Conservation (phyloP, 306 rosid genomes). For the Inga oerstediana region DNA sequence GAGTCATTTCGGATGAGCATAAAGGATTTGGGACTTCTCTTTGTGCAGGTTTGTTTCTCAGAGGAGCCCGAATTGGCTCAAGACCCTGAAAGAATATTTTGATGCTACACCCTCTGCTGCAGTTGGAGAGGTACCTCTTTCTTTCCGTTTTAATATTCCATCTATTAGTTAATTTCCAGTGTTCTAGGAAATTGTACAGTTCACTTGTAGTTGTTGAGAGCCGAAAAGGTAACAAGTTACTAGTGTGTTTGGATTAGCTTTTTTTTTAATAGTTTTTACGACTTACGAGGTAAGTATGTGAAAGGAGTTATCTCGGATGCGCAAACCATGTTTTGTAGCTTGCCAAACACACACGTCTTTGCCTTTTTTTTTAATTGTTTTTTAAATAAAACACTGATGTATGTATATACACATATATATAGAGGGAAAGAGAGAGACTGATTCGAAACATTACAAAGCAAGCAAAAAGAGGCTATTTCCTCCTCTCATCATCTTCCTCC, state of each 20-base stretch:
- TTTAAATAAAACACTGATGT: too few relatives aligned
- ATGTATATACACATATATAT: too few relatives aligned
- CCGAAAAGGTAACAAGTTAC: not conserved
- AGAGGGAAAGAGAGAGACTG: too few relatives aligned
- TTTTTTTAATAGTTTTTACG: too few relatives aligned
- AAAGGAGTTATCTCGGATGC: too few relatives aligned
- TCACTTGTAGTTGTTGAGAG: conserved; percentile 2
- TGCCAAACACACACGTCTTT: too few relatives aligned
- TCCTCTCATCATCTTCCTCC: not conserved
- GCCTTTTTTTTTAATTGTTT: too few relatives aligned
- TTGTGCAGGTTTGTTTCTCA: conserved; percentile 64
- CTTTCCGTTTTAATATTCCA: not conserved
- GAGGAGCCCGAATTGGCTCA: conserved; percentile 71
- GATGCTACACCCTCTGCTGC: conserved; percentile 79
- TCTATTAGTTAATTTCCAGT: not conserved
- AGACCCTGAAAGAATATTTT: conserved; percentile 58
- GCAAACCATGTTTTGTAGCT: too few relatives aligned
- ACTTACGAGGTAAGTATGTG: too few relatives aligned
- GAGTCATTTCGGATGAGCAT: not conserved
- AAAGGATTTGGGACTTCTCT: not conserved
- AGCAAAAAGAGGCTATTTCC: not conserved
- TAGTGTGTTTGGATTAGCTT: too few relatives aligned
- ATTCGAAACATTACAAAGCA: not conserved
- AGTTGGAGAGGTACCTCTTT: conserved; percentile 73
- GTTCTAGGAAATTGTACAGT: not conserved